Base-by-base conservation (phyloP, 2,329 filamentous ascomycete genomes). In the Xylariaceae sp. region DNA sequence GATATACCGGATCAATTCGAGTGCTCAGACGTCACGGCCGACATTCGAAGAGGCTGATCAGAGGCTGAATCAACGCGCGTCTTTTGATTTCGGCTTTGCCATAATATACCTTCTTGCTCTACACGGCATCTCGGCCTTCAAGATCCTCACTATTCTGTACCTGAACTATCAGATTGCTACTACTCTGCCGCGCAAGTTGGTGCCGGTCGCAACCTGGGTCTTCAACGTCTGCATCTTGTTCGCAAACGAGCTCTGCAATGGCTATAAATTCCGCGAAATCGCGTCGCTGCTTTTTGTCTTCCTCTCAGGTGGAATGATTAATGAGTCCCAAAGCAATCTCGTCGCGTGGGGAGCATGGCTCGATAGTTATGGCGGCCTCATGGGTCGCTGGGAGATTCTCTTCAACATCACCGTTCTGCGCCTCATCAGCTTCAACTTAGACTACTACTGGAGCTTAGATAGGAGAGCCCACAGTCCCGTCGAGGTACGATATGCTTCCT, bases 351-450 rank as follows among this genome's bases (percentile, higher is more conserved):
- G 85, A 7, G 74, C 76, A 41, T 88, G 82, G 75, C 74, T 97
- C 15, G 94, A 99, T 71, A 77, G 79, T 49, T 86, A 87, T 60
- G 85, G 89, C 7, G 94, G 94, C 0, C 74, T 99, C n/a, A 85
- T 95, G 68, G 78, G 86, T 0, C 82, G 92, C 55, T 99, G 94
- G 94, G 90, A 97, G 69, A 85, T 99, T n/a, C 79, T 96, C 5
- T 99, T 99, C 79, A 99, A 99, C 67, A 84, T 99, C 57, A 96
- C 92, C 2, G 86, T 97, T 22, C 75, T 99, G 52, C 86, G 94
- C 5, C 77, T 97, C 45, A 91, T 99, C 64, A 96, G 92, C 69
- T 99, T 96, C 79, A 97, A 97, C 70, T 72, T 99, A 67, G 94
- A 99, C 72, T 92, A 95, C 69, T 92, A 95, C 70, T 99, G 94